Percentiles rank a stretch among this genome's conserved stretches.
These are phyloP conservation scores for Rosa lucieae DNA, from an alignment of 306 rosid genomes.

Conservation along the genomic window DNA sequence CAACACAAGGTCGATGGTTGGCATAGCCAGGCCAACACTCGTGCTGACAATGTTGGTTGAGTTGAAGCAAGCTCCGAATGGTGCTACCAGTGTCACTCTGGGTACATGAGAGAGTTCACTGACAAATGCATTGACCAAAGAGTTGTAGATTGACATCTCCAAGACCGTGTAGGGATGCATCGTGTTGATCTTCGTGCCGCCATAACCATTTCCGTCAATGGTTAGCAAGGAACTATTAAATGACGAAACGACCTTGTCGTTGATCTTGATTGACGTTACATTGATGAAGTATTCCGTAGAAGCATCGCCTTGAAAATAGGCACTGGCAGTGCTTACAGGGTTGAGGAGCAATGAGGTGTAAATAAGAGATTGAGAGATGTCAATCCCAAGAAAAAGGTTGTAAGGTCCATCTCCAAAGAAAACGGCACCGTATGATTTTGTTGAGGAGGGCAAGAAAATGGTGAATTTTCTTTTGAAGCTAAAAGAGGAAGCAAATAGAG, in stretches of 20 bases:
- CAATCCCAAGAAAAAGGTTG: conserved; percentile 7
- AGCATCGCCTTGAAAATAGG: conserved; percentile 33
- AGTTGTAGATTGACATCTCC: conserved; percentile 52
- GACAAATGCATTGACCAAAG: conserved; percentile 42
- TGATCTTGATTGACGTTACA: conserved; percentile 45
- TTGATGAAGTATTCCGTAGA: conserved; percentile 59
- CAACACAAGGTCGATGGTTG: conserved; percentile 45
- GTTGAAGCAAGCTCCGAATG: conserved; percentile 53
- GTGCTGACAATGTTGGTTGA: conserved; percentile 25
- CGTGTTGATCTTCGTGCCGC: conserved; percentile 74
- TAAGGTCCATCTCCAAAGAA: conserved; percentile 31
- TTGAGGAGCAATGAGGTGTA: conserved; percentile 55
- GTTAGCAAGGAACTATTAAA: conserved; percentile 42
- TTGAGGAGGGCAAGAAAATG: conserved; percentile 46
- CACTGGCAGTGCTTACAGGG: conserved; percentile 40
- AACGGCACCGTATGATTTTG: conserved; percentile 15
- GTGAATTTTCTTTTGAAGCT: conserved; percentile 50
- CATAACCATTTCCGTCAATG: conserved; percentile 40
- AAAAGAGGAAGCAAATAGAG: conserved; percentile 45
- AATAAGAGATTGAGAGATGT: conserved; percentile 21
- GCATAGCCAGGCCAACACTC: conserved; percentile 41
- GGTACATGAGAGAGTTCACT: conserved; percentile 3
- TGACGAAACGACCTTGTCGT: conserved; percentile 22
- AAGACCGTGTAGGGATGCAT: conserved; percentile 49
- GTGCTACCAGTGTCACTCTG: conserved; percentile 42